Conservation (phyloP, 371 early-diverging fungal species). For the Mortierella sp. region DNA sequence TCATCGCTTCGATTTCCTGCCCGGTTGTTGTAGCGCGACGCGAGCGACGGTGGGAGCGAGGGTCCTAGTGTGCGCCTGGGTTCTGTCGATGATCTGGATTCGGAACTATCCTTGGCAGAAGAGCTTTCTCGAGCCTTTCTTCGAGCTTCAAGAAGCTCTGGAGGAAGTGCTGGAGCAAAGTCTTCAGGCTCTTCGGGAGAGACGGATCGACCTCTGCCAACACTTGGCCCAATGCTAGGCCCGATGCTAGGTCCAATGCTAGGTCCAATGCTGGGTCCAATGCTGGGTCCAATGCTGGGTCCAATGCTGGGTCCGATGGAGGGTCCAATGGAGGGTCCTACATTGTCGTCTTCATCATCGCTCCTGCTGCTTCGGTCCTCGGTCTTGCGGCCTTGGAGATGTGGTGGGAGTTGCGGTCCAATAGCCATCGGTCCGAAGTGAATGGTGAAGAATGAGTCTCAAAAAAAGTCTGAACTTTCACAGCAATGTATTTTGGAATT, state of each 20-base stretch:
- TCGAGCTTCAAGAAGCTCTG: constrained; percentile 62
- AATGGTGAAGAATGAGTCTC: too few relatives aligned
- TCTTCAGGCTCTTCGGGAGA: constrained; percentile 47
- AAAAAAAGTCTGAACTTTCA: too few relatives aligned
- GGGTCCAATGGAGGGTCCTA: constrained; percentile 30
- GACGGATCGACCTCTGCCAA: constrained; percentile 14
- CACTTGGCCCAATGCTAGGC: constrained; percentile 14
- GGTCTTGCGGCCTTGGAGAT: constrained; percentile 21
- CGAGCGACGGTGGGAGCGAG: constrained; percentile 48
- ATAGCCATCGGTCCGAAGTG: constrained; percentile 30
- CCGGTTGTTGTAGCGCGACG: constrained; percentile 2
- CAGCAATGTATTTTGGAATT: too few relatives aligned
- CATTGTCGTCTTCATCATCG: constrained; percentile 22
- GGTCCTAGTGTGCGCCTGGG: constrained; percentile 61
- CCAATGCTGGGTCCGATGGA: constrained; percentile 36
- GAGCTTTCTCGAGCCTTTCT: constrained; percentile 17
- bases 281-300: constrained; percentile 28
- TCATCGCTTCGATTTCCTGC: constrained; percentile 12
- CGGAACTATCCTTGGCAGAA: neutral
- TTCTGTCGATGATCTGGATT: neutral
- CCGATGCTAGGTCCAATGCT: constrained; percentile 33
- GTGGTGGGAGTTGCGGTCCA: constrained; percentile 52
- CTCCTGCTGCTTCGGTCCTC: constrained; percentile 11
- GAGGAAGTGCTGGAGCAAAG: constrained; percentile 67
- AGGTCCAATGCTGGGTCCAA: constrained; percentile 37